Evolutionary conservation across 208 protist species (phyloP), one percentile per base, ranked within the genome.

Genomic region (Acanthamoeba royreba): DNA sequence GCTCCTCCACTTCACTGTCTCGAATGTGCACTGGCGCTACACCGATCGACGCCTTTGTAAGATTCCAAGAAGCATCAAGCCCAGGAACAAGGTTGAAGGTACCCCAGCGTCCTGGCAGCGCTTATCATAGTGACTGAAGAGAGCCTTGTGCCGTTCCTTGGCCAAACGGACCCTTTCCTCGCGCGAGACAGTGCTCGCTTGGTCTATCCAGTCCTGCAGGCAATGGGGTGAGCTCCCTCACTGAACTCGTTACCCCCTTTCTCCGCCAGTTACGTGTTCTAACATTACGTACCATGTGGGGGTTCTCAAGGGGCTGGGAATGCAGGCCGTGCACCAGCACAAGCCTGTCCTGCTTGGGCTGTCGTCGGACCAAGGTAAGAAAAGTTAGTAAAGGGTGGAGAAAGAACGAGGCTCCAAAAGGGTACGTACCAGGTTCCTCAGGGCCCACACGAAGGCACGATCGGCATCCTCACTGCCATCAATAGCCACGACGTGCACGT

Each of bases 401-500:
- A n/a, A n/a, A n/a, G n/a, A n/a, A n/a, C n/a, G 31, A 63, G 35
- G 47, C 15, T 7, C 46, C 19, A 66, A 31, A 11, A 40, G 46
- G 28, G n/a, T n/a, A n/a, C 81, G 5, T 43, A 88, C 81, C 81
- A 89, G 83, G 31, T 89, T 89, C 15, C 52, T 19, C n/a, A 66
- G 28, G 2, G 83, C 83, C 83, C 83, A 89, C n/a, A 63, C 33
- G 47, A 89, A 89, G 3, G 83, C 83, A 42, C 42, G 53, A 2
- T 89, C 83, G 11, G 83, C 83, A 31, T 89, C 83, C 33, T 89
- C 83, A 49, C 83, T 89, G 2, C 83, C 83, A 63, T 89, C 83
- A 22, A 89, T 11, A 49, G 83, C 83, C 8, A 89, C 25, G 17
- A 89, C 47, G 47, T 89, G 83, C 7, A n/a, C n/a, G n/a, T n/a